Evolutionary conservation across 2,329 filamentous ascomycete species (phyloP).

Genomic region (Alternaria conjuncta): DNA sequence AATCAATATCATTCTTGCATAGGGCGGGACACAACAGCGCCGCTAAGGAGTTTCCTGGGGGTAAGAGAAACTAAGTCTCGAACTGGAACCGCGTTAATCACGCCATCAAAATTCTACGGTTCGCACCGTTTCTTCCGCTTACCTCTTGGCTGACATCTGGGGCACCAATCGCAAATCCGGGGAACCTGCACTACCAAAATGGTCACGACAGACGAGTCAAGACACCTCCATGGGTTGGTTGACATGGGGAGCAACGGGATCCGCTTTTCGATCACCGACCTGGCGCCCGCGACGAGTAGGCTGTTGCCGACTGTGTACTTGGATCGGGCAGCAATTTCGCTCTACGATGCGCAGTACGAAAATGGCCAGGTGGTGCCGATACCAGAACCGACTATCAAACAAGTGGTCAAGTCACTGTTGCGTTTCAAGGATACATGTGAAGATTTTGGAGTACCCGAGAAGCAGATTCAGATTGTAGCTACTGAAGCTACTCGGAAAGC

Average conservation of each 20-base stretch:
- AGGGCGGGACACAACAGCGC: conserved; percentile 22
- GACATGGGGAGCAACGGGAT: conserved; percentile 75
- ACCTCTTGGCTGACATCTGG: conserved; percentile 18
- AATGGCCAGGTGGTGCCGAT: conserved; percentile 57
- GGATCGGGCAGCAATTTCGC: conserved; percentile 78
- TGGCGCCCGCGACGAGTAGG: conserved; percentile 73
- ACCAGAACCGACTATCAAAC: conserved; percentile 63
- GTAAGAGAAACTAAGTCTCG: conserved; percentile 22
- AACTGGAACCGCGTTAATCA: conserved; percentile 25
- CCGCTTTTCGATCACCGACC: conserved; percentile 85
- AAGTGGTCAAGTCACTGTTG: conserved; percentile 70
- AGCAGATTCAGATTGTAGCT: conserved; percentile 76
- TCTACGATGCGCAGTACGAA: conserved; percentile 78
- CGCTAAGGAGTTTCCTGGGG: conserved; percentile 26
- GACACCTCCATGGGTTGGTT: conserved; percentile 42
- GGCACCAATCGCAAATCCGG: conserved; percentile 21
- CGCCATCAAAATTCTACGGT: conserved; percentile 25
- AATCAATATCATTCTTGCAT: conserved; percentile 20
- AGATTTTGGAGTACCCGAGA: conserved; percentile 69
- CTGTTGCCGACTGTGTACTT: conserved; percentile 79
- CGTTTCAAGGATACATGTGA: conserved; percentile 75
- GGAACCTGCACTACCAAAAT: conserved; percentile 19
- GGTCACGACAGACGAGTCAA: conserved; percentile 21
- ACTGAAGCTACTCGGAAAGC: conserved; percentile 89
- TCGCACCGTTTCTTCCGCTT: conserved; percentile 21